These are phyloP conservation scores for Populus davidiana DNA, from an alignment of 345 rosid species.

Conservation along the genomic window DNA sequence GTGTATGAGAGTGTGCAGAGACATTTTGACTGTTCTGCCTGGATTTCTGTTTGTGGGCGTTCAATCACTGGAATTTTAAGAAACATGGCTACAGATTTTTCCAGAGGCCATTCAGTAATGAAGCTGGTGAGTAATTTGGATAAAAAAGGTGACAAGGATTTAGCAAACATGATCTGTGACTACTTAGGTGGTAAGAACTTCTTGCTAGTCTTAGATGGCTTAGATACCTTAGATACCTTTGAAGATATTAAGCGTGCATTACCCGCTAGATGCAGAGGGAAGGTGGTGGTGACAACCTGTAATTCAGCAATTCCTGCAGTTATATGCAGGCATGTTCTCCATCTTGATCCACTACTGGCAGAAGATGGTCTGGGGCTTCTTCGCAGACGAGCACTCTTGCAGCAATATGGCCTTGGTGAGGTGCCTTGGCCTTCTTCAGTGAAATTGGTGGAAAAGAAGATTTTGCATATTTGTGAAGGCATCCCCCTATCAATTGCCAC, in stretches of 20 bases:
- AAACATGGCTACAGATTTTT: neutral
- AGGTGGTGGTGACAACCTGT: neutral
- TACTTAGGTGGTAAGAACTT: neutral
- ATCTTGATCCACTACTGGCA: neutral
- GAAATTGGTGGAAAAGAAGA: neutral
- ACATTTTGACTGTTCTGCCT: neutral
- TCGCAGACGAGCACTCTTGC: neutral
- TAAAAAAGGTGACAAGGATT: neutral
- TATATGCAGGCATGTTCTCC: neutral
- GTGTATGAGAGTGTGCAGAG: neutral
- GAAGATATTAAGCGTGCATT: neutral
- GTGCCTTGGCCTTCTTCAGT: neutral
- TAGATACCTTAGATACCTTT: neutral
- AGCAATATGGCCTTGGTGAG: neutral
- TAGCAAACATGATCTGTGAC: neutral
- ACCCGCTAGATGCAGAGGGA: neutral
- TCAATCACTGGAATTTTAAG: neutral
- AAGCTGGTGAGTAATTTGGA: too few species aligned
- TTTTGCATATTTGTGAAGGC: neutral
- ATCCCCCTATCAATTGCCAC: neutral
- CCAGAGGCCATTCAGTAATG: neutral
- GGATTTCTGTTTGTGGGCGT: neutral
- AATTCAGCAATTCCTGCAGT: neutral
- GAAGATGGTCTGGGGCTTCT: neutral
- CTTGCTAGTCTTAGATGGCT: neutral